A percentile compares a stretch with the other conserved stretches of the same genome.
Conservation (phyloP, 1,284 basidiomycete species). For the Wolfiporia cocos region DNA sequence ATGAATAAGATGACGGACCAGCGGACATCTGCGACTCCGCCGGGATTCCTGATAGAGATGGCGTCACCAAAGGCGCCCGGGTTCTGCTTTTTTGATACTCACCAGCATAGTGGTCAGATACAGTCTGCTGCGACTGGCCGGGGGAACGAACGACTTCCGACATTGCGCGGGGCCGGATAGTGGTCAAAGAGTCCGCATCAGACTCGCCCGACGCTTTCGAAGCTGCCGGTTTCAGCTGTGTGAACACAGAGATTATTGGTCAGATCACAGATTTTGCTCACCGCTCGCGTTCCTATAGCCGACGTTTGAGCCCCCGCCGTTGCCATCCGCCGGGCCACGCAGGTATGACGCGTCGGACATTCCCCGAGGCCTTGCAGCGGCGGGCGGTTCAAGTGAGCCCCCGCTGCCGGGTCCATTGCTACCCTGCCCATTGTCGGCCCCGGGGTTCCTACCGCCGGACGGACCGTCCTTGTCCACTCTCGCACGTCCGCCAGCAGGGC, state of each 20-base stretch:
- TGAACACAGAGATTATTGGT: background rate
- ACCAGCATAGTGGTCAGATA: background rate
- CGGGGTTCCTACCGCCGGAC: constrained; percentile 33
- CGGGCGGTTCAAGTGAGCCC: constrained; percentile 14
- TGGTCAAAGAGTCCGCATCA: constrained; percentile 7
- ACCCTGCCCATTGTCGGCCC: constrained; percentile 26
- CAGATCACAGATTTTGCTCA: background rate
- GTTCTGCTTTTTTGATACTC: background rate
- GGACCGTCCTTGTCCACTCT: constrained; percentile 43
- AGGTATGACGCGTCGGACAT: constrained; percentile 39
- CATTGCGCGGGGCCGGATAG: constrained; percentile 6
- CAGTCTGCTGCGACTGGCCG: background rate
- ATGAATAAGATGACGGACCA: background rate
- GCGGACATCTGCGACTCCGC: background rate
- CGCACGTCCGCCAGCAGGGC: constrained; percentile 41
- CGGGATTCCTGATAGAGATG: background rate
- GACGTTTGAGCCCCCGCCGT: constrained; percentile 10
- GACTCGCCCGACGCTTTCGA: constrained; percentile 5
- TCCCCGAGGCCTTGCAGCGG: constrained; percentile 41
- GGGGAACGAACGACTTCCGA: background rate
- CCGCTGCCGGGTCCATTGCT: constrained; percentile 24
- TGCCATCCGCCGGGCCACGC: constrained; percentile 17
- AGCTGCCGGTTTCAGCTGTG: background rate
- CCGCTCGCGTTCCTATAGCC: constrained; percentile 11
- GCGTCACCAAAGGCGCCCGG: background rate